Evolutionary conservation across 1,284 basidiomycete species (phyloP).

Genomic region (Wallemia hederae): DNA sequence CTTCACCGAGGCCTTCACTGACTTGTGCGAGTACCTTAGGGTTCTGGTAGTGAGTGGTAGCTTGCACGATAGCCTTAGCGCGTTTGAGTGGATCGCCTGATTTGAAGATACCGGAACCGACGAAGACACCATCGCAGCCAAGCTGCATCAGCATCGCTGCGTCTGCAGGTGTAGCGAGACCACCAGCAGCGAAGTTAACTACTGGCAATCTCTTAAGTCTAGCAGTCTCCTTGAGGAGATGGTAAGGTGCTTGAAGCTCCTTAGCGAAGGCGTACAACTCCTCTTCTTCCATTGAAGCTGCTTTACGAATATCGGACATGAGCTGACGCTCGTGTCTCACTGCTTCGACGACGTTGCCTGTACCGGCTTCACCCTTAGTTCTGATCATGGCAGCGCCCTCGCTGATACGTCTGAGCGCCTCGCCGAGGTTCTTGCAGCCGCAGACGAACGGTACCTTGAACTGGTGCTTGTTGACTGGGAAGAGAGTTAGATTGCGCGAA

Average conservation of each 20-base stretch:
- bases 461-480: slow-evolving; percentile 43
- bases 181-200: slow-evolving; percentile 38
- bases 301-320: slow-evolving; percentile 54
- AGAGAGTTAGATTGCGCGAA: background rate
- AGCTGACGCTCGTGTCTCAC: slow-evolving; percentile 72
- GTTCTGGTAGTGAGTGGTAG: slow-evolving; percentile 91
- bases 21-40: slow-evolving; percentile 35
- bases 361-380: slow-evolving; percentile 90
- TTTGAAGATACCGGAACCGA: slow-evolving; percentile 86
- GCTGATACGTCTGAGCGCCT: slow-evolving; percentile 81
- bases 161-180: slow-evolving; percentile 86
- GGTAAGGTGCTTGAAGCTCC: slow-evolving; percentile 82
- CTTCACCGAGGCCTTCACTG: slow-evolving; percentile 59
- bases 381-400: slow-evolving; percentile 88
- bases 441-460: slow-evolving; percentile 35
- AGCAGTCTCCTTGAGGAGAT: slow-evolving; percentile 86
- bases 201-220: slow-evolving; percentile 77
- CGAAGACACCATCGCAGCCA: slow-evolving; percentile 86
- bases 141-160: slow-evolving; percentile 99
- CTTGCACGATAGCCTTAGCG: slow-evolving; percentile 88
- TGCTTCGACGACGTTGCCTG: slow-evolving; percentile 90
- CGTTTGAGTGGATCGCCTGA: slow-evolving; percentile 81
- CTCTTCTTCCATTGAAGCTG: slow-evolving; percentile 66
- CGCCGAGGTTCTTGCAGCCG: slow-evolving; percentile 30
- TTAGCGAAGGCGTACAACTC: slow-evolving; percentile 88